Percentiles rank a stretch among this genome's conserved stretches.
These are phyloP conservation scores for Suillus ampliporus DNA, from an alignment of 768 basidiomycete species.

Conservation along the genomic window DNA sequence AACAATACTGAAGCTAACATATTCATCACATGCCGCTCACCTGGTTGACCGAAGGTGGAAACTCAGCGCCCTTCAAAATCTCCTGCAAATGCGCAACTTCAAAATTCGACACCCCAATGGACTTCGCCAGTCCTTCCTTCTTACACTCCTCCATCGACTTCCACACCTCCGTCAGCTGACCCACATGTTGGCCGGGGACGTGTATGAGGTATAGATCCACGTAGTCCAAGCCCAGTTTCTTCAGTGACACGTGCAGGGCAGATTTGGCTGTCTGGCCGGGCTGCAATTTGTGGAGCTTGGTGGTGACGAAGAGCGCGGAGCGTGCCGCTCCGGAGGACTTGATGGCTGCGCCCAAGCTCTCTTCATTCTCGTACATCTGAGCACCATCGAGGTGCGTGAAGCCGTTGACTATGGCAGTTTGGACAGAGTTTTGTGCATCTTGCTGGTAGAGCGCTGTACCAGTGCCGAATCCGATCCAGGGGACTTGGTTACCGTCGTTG, in stretches of 20 bases:
- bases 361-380: constrained; percentile 45
- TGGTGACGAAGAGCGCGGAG: constrained; percentile 49
- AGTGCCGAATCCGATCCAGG: constrained; percentile 45
- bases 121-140: constrained; percentile 43
- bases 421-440: constrained; percentile 33
- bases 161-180: constrained; percentile 45
- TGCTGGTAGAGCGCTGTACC: constrained; percentile 40
- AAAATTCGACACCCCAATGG: constrained; percentile 55
- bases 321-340: constrained; percentile 40
- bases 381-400: constrained; percentile 49
- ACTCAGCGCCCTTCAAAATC: constrained; percentile 43
- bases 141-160: constrained; percentile 47
- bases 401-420: constrained; percentile 39
- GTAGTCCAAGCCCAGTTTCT: constrained; percentile 45
- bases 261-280: constrained; percentile 42
- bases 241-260: constrained; percentile 44
- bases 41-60: constrained; percentile 54
- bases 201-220: constrained; percentile 56
- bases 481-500: constrained; percentile 44
- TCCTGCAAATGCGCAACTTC: constrained; percentile 42
- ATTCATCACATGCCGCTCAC: constrained; percentile 21
- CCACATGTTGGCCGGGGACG: constrained; percentile 29
- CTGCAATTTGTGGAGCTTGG: constrained; percentile 40
- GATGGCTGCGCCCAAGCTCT: constrained; percentile 40
- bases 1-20: not conserved